Evolutionary conservation across 202 grass and related monocot genomes (phyloP), one percentile per base, ranked within the genome.

Genomic region (Elaeis oleifera): DNA sequence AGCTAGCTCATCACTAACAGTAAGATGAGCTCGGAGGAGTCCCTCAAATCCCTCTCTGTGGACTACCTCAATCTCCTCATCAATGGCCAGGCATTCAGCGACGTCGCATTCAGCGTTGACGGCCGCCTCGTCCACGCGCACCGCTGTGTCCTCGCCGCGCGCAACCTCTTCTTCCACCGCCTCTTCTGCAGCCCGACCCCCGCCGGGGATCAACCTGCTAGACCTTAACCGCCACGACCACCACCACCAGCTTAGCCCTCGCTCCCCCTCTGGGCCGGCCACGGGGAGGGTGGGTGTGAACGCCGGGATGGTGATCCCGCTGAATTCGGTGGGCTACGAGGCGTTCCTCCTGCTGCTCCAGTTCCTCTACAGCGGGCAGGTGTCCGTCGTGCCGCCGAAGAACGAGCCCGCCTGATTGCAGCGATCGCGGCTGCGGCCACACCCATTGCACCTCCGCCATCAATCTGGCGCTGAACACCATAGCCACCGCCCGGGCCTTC

Each of bases 21-120:
- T 36, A 9, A 36, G 32, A 36, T 36, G 32, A 36, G 6, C 32
- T 36, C 32, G 90, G 90, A 96, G 64, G 90, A 90, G 56, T 80
- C 90, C 6, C 78, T 96, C 61, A 96, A 91, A 74, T 85, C 78
- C 25, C 79, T 96, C 23, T 96, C 92, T 50, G 66, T 91, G 58
- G 92, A 96, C 84, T 96, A 96, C 81, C 92, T 96, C 3, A 96
- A 96, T 79, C 79, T 96, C 53, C 81, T 96, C 65, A 96, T 89
- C 64, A 89, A 96, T 74, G 87, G 92, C 0, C 92, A 89, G 81
- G 92, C 84, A 49, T 96, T 96, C 84, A 96, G 92, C 58, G 92
- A 96, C 64, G 92, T 90, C 4, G 81, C 84, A 5, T 96, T 96
- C 84, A 82, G 77, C 59, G 84, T 89, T 4, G 87, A 91, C 27